A percentile compares a stretch with the other conserved stretches of the same genome.
Conservation (phyloP, 2,329 filamentous ascomycete genomes). For the Apiospora rasikravindrae region DNA sequence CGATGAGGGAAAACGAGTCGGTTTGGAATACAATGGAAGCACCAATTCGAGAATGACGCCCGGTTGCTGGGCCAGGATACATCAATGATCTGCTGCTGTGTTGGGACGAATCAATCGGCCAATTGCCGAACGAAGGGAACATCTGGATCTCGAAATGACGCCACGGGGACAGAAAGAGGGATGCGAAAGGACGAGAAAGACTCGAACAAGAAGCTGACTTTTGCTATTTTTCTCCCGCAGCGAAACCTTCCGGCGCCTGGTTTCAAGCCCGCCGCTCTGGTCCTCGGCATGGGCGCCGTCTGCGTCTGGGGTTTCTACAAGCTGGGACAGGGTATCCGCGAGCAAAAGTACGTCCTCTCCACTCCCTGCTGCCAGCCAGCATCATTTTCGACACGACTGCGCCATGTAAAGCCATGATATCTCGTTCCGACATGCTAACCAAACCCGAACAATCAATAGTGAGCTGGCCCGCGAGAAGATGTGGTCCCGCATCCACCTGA, state of each 20-base stretch:
- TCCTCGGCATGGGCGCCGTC: slow-evolving; percentile 76
- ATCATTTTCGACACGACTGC: background rate
- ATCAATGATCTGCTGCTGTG: background rate
- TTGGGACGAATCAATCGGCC: background rate
- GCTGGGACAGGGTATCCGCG: slow-evolving; percentile 79
- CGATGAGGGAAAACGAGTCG: background rate
- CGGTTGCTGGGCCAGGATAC: no score
- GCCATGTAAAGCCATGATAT: no score
- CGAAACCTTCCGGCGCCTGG: slow-evolving; percentile 91
- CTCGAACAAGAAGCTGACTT: slow-evolving; percentile 28
- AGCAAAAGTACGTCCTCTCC: slow-evolving; percentile 76
- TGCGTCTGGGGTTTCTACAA: slow-evolving; percentile 94
- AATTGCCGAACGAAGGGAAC: background rate
- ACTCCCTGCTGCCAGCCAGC: background rate
- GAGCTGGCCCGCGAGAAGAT: slow-evolving; percentile 97
- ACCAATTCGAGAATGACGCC: background rate
- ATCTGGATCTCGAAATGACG: background rate
- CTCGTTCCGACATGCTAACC: background rate
- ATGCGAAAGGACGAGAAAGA: background rate
- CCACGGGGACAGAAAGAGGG: background rate
- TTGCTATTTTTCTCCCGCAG: slow-evolving; percentile 47
- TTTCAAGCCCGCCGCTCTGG: slow-evolving; percentile 81
- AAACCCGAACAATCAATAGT: slow-evolving; percentile 49
- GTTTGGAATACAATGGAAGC: no score
- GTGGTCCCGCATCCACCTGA: slow-evolving; percentile 95